Base-by-base conservation (phyloP, 2,329 filamentous ascomycete species). In the Paraphoma sp. region DNA sequence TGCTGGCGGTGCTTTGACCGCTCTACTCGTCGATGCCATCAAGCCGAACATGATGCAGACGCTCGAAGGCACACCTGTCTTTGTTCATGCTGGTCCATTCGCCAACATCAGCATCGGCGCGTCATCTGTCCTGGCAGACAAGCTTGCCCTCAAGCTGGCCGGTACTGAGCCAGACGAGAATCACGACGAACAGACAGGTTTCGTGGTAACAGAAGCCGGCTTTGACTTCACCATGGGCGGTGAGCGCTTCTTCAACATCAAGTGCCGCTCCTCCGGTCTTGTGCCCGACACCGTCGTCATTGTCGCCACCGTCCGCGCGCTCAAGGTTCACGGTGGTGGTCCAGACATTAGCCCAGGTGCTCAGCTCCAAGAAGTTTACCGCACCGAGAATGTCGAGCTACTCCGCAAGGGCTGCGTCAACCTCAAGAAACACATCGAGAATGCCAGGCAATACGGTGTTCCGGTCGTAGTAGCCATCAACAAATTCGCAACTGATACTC, bases 211-310 rank as follows among this genome's bases (percentile, higher is more conserved):
- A 1, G 95, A 99, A 79, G 94, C 95, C 51, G 95, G 95, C 9
- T 99, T 99, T 78, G 95, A 99, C 79, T 99, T 99, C 81, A 98
- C 95, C 70, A 99, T 99, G 95, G 95, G 95, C 63, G 95, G 95
- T 62, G 95, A 99, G 84, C 90, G 95, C 50, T 99, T 99, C 85
- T 98, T 99, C 87, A 98, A 99, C 83, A 98, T 99, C 84, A 99
- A 99, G 85, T 98, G 95, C 82, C 90, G 95, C 58, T 91, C 93
- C 9, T 97, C 94, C 6, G 94, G 94, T 23, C 88, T 99, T 45
- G 87, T 92, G 2, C 95, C 95, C 1, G 95, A 99, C 72, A 92
- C 93, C 1, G 93, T 97, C 6, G 92, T 99, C 44, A 89, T 99
- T 56, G 95, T 99, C 38, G 94, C 95, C 23, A 99, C 95, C 2